Percentiles rank a stretch among this genome's conserved stretches.
These are phyloP conservation scores for Trichoderma erinaceum DNA, from an alignment of 495 filamentous ascomycete genomes.

Conservation along the genomic window DNA sequence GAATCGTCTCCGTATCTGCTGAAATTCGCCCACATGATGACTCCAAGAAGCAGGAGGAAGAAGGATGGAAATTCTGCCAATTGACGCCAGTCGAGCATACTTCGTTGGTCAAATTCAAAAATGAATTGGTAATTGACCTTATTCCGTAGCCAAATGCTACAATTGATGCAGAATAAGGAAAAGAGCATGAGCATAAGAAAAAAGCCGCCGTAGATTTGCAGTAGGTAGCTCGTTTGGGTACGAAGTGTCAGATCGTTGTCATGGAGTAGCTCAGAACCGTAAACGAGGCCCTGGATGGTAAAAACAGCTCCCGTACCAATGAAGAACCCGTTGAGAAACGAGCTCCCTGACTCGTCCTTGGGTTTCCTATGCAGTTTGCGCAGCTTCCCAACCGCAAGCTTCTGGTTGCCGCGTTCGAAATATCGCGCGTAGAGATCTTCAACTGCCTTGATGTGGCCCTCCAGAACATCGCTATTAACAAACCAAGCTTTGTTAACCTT, in stretches of 20 bases:
- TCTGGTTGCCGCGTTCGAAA: slow-evolving; percentile 84
- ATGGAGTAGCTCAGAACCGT: slow-evolving; percentile 48
- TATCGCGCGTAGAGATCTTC: slow-evolving; percentile 92
- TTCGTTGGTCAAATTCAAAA: slow-evolving; percentile 87
- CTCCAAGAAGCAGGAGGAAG: slow-evolving; percentile 69
- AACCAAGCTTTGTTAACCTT: slow-evolving; percentile 89
- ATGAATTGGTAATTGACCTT: slow-evolving; percentile 96
- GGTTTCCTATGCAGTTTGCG: slow-evolving; percentile 55
- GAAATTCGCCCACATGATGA: slow-evolving; percentile 87
- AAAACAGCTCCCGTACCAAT: slow-evolving; percentile 70
- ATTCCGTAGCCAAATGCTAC: slow-evolving; percentile 68
- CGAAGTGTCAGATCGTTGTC: slow-evolving; percentile 40
- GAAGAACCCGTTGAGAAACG: slow-evolving; percentile 76
- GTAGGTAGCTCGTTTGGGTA: slow-evolving; percentile 62
- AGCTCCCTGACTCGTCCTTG: slow-evolving; percentile 62
- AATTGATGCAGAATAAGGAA: slow-evolving; percentile 69
- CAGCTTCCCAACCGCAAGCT: slow-evolving; percentile 81
- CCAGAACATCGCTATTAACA: slow-evolving; percentile 74
- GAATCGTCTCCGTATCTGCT: slow-evolving; percentile 52
- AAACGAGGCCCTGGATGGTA: slow-evolving; percentile 65
- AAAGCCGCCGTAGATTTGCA: slow-evolving; percentile 83
- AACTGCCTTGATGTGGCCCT: slow-evolving; percentile 65
- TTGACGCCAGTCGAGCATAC: slow-evolving; percentile 83
- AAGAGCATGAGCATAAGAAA: slow-evolving; percentile 71
- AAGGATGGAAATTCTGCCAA: slow-evolving; percentile 76